Conservation (phyloP, 2,329 filamentous ascomycete genomes). For the Epichloe elymi region DNA sequence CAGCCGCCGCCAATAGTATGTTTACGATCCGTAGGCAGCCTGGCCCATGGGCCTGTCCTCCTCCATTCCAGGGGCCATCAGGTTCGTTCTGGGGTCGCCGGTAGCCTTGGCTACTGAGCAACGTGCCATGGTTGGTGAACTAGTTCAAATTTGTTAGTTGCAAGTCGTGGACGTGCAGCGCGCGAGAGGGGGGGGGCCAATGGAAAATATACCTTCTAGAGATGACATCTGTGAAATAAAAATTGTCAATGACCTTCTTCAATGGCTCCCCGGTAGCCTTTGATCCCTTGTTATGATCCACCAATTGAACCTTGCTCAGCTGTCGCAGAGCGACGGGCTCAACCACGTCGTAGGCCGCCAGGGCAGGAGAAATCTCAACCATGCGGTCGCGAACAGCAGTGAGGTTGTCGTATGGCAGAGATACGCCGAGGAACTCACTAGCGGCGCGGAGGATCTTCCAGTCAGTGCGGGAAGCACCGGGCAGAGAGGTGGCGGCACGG, state of each 20-base stretch:
- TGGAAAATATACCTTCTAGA: conserved; percentile 65
- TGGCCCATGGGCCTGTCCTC: conserved; percentile 50
- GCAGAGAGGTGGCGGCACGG: conserved; percentile 74
- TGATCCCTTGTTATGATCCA: conserved; percentile 88
- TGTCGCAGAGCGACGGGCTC: conserved; percentile 63
- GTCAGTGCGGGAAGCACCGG: conserved; percentile 83
- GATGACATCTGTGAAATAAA: conserved; percentile 96
- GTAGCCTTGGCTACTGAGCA: conserved; percentile 87
- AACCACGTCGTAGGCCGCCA: conserved; percentile 81
- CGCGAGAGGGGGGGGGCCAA: no score
- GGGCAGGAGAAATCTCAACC: conserved; percentile 83
- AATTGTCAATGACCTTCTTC: conserved; percentile 83
- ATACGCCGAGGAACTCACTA: conserved; percentile 78
- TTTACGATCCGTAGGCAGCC: conserved; percentile 43
- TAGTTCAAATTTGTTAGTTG: conserved; percentile 20
- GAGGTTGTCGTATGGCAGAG: conserved; percentile 87
- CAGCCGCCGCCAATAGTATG: conserved; percentile 11
- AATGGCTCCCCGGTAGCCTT: conserved; percentile 61
- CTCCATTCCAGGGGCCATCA: conserved; percentile 60
- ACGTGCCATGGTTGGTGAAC: conserved; percentile 95
- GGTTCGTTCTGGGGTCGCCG: conserved; percentile 64
- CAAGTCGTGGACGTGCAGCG: not conserved
- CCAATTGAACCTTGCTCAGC: conserved; percentile 85
- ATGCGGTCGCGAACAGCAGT: conserved; percentile 83
- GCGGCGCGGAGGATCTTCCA: conserved; percentile 97